phyloP scores from a whole-genome alignment of 176 grass and related monocot genomes.

The Oryza australiensis region DNA sequence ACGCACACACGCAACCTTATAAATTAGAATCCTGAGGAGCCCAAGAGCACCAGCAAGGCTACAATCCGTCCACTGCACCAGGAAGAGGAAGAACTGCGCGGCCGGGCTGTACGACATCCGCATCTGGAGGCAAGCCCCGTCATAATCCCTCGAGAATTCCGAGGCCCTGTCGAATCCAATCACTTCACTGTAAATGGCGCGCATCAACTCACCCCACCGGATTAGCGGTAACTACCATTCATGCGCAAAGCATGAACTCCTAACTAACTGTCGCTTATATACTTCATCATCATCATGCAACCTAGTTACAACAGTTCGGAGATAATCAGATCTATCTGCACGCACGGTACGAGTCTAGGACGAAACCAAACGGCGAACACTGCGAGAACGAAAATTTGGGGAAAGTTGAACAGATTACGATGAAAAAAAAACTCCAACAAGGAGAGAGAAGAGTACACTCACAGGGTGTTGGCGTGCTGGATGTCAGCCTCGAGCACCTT shows the following conservation, averaged over 20 bases:
- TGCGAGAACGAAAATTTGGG: background rate
- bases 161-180: slow-evolving; percentile 52
- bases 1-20: slow-evolving; percentile 43
- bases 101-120: slow-evolving; percentile 86
- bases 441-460: slow-evolving; percentile 6
- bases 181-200: background rate
- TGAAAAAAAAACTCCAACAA: background rate
- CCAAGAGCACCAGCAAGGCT: slow-evolving; percentile 89
- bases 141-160: slow-evolving; percentile 85
- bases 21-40: slow-evolving; percentile 82
- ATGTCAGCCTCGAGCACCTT: slow-evolving; percentile 96
- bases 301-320: background rate
- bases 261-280: background rate
- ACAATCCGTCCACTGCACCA: slow-evolving; percentile 94
- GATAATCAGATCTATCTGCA: background rate
- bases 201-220: background rate
- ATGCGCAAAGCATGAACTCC: slow-evolving; percentile 23
- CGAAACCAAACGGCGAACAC: background rate
- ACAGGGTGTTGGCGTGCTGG: slow-evolving; percentile 94
- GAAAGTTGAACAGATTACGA: background rate
- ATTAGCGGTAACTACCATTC: background rate
- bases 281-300: background rate
- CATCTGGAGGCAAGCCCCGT: slow-evolving; percentile 90
- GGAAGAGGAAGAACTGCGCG: slow-evolving; percentile 79
- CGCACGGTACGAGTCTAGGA: background rate